Evolutionary conservation across 495 filamentous ascomycete genomes (phyloP).

Genomic region (Penicillium malachiteum): DNA sequence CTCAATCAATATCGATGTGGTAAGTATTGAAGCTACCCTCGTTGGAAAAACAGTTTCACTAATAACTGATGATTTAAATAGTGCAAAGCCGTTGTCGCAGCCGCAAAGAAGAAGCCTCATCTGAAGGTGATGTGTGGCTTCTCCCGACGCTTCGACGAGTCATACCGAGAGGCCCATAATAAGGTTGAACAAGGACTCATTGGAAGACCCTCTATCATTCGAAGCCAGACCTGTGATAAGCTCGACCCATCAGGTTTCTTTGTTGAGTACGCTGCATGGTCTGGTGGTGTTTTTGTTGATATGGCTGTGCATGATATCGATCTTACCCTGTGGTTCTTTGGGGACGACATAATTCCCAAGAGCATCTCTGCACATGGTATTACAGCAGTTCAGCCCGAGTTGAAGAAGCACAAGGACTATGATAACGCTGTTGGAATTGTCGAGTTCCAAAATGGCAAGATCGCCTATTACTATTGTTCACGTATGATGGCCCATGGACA

Average conservation of each 20-base stretch:
- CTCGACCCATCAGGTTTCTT: conserved; percentile 56
- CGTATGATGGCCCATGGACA: conserved; percentile 67
- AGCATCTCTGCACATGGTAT: conserved; percentile 54
- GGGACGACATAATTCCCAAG: conserved; percentile 48
- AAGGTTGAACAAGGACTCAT: conserved; percentile 50
- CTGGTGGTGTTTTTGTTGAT: conserved; percentile 63
- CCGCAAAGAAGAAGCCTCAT: conserved; percentile 29
- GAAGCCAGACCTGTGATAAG: conserved; percentile 58
- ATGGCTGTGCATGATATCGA: conserved; percentile 60
- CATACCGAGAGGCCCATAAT: conserved; percentile 51
- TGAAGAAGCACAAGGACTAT: conserved; percentile 56
- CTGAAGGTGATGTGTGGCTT: conserved; percentile 62
- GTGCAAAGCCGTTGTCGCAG: conserved; percentile 12
- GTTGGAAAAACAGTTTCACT: neutral
- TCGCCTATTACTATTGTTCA: conserved; percentile 59
- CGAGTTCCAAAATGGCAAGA: conserved; percentile 60
- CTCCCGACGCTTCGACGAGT: conserved; percentile 57
- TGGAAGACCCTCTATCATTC: conserved; percentile 51
- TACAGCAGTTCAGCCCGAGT: conserved; percentile 59
- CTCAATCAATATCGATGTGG: conserved; percentile 41
- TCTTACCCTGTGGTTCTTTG: conserved; percentile 58
- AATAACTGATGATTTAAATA: neutral
- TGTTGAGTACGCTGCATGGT: conserved; percentile 54
- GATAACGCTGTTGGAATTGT: conserved; percentile 65
- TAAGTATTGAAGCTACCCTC: conserved; percentile 13